phyloP scores from a whole-genome alignment of 345 rosid genomes.

The Eutrema japonicum region DNA sequence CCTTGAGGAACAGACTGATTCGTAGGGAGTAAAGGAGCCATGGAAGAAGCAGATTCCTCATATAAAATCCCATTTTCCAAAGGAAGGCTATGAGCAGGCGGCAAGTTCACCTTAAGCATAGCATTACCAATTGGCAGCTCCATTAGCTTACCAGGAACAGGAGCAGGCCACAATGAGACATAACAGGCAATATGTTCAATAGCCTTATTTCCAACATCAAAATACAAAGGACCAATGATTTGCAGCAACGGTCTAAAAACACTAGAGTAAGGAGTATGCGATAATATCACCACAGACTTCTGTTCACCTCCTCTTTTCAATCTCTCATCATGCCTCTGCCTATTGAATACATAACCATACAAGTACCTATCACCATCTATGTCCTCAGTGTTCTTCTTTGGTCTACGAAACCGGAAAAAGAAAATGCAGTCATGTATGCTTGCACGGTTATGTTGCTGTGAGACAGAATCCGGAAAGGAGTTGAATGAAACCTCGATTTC shows the following conservation, averaged over 20 bases:
- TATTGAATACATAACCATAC: slow-evolving; percentile 93
- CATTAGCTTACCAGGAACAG: slow-evolving; percentile 83
- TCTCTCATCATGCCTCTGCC: slow-evolving; percentile 96
- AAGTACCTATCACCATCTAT: slow-evolving; percentile 48
- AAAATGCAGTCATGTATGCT: slow-evolving; percentile 97
- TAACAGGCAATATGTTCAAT: slow-evolving; percentile 83
- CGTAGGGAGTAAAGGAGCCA: slow-evolving; percentile 92
- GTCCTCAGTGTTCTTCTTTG: slow-evolving; percentile 47
- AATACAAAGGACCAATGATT: slow-evolving; percentile 93
- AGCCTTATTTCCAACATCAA: slow-evolving; percentile 82
- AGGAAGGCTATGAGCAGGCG: slow-evolving; percentile 90
- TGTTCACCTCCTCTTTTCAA: slow-evolving; percentile 97
- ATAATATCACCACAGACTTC: slow-evolving; percentile 88
- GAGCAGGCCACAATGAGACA: slow-evolving; percentile 93
- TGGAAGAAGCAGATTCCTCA: slow-evolving; percentile 80
- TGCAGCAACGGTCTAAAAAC: slow-evolving; percentile 93
- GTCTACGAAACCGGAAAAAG: slow-evolving; percentile 86
- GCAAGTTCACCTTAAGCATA: slow-evolving; percentile 79
- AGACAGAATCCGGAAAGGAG: slow-evolving; percentile 95
- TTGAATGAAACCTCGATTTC: slow-evolving; percentile 91
- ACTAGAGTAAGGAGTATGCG: slow-evolving; percentile 75
- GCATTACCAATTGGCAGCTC: slow-evolving; percentile 97
- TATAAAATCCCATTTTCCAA: slow-evolving; percentile 59
- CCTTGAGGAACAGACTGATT: slow-evolving; percentile 96
- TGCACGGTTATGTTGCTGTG: slow-evolving; percentile 84